phyloP scores from a whole-genome alignment of 768 basidiomycete genomes.

The Suillus sp. region DNA sequence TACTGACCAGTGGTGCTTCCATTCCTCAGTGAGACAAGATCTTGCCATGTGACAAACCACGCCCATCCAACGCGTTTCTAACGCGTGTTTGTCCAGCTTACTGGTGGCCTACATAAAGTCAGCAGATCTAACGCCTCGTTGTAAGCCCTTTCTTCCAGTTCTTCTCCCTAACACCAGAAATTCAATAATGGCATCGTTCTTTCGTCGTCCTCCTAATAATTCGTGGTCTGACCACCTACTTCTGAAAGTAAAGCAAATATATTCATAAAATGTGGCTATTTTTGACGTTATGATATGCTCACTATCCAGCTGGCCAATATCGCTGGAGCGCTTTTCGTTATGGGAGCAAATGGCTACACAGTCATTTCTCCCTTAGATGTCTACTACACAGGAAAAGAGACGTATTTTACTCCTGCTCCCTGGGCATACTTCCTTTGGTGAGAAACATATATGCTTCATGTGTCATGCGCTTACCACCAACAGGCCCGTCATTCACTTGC shows the following conservation, averaged over 20 bases:
- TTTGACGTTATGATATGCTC: conserved; percentile 13
- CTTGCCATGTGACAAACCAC: conserved; percentile 27
- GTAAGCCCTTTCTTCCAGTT: conserved; percentile 15
- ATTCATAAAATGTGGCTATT: neutral
- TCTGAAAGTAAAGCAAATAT: conserved; percentile 48
- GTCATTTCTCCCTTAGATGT: conserved; percentile 54
- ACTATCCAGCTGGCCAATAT: conserved; percentile 51
- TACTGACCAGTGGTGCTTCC: conserved; percentile 3
- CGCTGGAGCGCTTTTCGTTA: conserved; percentile 53
- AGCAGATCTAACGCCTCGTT: conserved; percentile 17
- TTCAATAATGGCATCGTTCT: conserved; percentile 28
- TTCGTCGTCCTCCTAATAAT: conserved; percentile 20
- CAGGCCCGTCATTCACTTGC: conserved; percentile 64
- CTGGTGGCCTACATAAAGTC: conserved; percentile 29
- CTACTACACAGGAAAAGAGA: conserved; percentile 54
- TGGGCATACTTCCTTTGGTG: conserved; percentile 68
- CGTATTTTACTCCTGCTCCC: conserved; percentile 67
- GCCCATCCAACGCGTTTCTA: conserved; percentile 20
- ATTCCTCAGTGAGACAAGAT: neutral
- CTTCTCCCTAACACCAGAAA: conserved; percentile 11
- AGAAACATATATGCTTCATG: conserved; percentile 16
- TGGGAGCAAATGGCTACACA: conserved; percentile 63
- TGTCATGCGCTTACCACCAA: conserved; percentile 7
- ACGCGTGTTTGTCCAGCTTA: conserved; percentile 5
- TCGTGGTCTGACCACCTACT: conserved; percentile 51